phyloP scores from a whole-genome alignment of 192 early-diverging fungal species.

The Globomyces pollinis-pini region DNA sequence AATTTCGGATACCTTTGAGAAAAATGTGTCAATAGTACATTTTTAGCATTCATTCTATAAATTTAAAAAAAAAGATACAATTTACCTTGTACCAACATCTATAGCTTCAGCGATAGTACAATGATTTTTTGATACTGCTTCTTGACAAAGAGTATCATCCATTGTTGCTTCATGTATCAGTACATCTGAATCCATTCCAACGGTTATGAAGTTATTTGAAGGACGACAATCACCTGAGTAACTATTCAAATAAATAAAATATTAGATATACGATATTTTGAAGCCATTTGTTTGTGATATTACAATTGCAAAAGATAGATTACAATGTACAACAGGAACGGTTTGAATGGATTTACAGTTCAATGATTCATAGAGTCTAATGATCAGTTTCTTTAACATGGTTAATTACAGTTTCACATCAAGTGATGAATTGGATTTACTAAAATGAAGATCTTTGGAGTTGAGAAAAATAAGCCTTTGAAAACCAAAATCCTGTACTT shows the following conservation, averaged over 20 bases:
- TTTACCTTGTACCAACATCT: conserved; percentile 60
- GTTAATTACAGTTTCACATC: too few relatives aligned
- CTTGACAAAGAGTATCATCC: conserved; percentile 30
- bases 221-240: conserved; percentile 94
- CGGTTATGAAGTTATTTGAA: conserved; percentile 56
- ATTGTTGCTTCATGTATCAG: conserved; percentile 92
- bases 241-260: conserved; percentile 5
- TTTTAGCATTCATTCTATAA: conserved; percentile 72
- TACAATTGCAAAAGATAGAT: conserved; percentile 4
- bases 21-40: conserved; percentile 88
- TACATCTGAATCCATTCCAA: conserved; percentile 57
- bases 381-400: too few relatives aligned
- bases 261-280: conserved; percentile 9
- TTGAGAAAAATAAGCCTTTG: not conserved
- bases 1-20: conserved; percentile 90
- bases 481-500: conserved; percentile 34
- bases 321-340: conserved; percentile 17
- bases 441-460: not conserved
- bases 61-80: too few relatives aligned
- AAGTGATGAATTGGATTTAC: too few relatives aligned
- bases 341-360: too few relatives aligned
- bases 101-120: conserved; percentile 83
- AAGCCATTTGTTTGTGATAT: not conserved
- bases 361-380: too few relatives aligned
- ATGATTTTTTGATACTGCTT: conserved; percentile 76